Percentiles rank a stretch among this genome's conserved stretches.
Evolutionary conservation across 164 flowering plant genomes (phyloP).

Genomic region (Protea cynaroides): DNA sequence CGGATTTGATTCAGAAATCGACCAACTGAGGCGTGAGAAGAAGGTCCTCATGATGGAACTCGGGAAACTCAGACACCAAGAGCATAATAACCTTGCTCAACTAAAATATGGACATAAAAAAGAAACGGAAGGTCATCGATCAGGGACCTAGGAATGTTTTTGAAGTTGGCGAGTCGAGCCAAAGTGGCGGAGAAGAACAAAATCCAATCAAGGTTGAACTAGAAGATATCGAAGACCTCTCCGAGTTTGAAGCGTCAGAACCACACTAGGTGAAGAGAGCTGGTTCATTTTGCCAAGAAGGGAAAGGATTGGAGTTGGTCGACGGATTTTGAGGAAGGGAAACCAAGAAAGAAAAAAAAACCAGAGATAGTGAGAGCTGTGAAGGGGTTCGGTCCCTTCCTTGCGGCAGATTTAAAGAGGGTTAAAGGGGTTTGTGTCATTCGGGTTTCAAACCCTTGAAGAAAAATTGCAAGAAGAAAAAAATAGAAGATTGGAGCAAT

Average conservation of each 20-base stretch:
- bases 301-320: conserved; percentile 12
- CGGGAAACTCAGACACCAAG: conserved; percentile 69
- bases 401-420: no score
- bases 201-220: conserved; percentile 20
- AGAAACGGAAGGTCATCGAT: conserved; percentile 51
- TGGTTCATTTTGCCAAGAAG: no score
- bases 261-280: no score
- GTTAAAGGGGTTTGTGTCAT: no score
- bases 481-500: no score
- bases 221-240: conserved; percentile 16
- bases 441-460: no score
- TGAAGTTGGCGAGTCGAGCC: no score
- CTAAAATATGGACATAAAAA: conserved; percentile 48
- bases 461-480: no score
- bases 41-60: conserved; percentile 56
- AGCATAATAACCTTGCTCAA: conserved; percentile 43
- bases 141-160: conserved; percentile 26
- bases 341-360: no score
- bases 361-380: no score
- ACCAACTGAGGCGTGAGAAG: conserved; percentile 58
- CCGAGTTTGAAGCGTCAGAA: conserved; percentile 30
- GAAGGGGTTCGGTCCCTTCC: no score
- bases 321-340: no score
- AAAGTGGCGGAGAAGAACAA: conserved; percentile 10
- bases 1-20: conserved; percentile 58